Conservation (phyloP, 176 grass and related monocot genomes). For the Bothriochloa decipiens region DNA sequence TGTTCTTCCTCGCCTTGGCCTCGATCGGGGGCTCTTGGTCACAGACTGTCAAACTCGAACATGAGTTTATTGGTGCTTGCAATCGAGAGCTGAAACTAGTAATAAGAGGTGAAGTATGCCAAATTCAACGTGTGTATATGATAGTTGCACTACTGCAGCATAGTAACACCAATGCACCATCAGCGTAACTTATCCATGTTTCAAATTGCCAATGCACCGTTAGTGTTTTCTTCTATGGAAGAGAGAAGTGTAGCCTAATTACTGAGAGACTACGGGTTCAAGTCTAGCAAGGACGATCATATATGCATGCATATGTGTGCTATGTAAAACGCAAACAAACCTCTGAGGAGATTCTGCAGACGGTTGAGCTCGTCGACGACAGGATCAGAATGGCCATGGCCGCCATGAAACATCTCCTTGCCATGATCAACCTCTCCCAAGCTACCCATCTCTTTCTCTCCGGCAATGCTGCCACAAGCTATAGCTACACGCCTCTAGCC, state of each 20-base stretch:
- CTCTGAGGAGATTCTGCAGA: conserved; percentile 78
- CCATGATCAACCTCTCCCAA: conserved; percentile 64
- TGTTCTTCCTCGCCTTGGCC: background rate
- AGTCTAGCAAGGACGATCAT: background rate
- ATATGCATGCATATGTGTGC: background rate
- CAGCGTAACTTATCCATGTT: background rate
- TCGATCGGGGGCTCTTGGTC: background rate
- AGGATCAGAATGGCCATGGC: conserved; percentile 52
- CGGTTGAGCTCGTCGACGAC: conserved; percentile 77
- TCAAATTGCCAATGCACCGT: background rate
- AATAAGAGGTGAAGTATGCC: background rate
- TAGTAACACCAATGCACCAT: background rate
- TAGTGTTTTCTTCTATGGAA: background rate
- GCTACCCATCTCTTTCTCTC: conserved; percentile 57
- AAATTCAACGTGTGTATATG: background rate
- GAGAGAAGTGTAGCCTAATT: background rate
- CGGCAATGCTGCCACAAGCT: background rate
- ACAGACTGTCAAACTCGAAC: background rate
- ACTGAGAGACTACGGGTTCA: background rate
- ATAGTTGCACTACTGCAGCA: background rate
- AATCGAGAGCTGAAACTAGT: background rate
- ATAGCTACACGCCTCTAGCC: background rate
- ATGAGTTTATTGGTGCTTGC: background rate
- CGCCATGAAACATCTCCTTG: conserved; percentile 61
- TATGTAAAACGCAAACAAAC: conserved; percentile 41